Conservation (phyloP, 108 stramenopile genomes). For the Skeletonema grethae region DNA sequence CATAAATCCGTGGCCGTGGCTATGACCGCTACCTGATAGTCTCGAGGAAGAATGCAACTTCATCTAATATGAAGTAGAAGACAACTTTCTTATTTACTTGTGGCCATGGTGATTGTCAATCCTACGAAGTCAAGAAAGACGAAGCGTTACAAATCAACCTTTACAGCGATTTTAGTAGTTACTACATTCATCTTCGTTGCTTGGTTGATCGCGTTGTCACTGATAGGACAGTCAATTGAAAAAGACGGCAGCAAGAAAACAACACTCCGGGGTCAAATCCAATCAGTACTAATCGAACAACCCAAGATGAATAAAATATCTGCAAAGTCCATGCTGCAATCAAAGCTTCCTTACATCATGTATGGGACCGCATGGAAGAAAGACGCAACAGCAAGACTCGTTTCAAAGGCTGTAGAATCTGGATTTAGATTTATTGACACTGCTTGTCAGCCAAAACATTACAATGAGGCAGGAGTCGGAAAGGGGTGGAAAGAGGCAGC, state of each 20-base stretch:
- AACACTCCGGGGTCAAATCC: neutral
- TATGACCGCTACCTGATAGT: too few relatives aligned
- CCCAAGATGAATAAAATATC: constrained; percentile 9
- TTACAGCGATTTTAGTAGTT: neutral
- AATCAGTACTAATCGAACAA: neutral
- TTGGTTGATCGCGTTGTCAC: neutral
- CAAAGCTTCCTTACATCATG: constrained; percentile 30
- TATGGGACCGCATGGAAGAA: constrained; percentile 96
- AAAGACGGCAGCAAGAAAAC: neutral
- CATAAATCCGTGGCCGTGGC: too few relatives aligned
- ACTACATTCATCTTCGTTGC: neutral
- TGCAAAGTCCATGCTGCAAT: constrained; percentile 19
- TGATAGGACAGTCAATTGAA: neutral
- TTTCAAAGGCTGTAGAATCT: constrained; percentile 67
- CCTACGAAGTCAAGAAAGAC: neutral
- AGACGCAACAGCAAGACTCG: constrained; percentile 75
- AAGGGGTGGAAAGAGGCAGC: constrained; percentile 55
- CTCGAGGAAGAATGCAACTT: too few relatives aligned
- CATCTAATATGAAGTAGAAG: too few relatives aligned
- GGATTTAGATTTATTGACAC: constrained; percentile 94
- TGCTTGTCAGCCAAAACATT: constrained; percentile 94
- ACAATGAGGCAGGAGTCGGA: constrained; percentile 85
- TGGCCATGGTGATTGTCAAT: neutral
- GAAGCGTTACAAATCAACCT: neutral
- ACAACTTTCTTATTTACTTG: too few relatives aligned